A percentile compares a stretch with the other conserved stretches of the same genome.
These are phyloP conservation scores for Alternaria angustiovoidea DNA, from an alignment of 2,329 filamentous ascomycete genomes.

Conservation along the genomic window DNA sequence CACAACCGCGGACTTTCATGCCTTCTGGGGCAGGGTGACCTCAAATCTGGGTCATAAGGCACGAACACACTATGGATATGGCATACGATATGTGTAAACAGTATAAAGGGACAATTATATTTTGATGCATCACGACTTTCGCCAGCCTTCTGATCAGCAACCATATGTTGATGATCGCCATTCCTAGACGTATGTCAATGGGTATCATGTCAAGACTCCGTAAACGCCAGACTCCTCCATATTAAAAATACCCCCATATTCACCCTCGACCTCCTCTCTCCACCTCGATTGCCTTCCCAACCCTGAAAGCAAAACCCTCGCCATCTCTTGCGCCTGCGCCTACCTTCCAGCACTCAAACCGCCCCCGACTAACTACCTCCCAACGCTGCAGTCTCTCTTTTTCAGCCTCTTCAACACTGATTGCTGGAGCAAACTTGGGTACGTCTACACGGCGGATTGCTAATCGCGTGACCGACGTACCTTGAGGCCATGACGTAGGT, in stretches of 20 bases:
- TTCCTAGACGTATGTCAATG: neutral
- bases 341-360: slow-evolving; percentile 48
- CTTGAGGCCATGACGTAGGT: slow-evolving; percentile 43
- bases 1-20: neutral
- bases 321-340: slow-evolving; percentile 19
- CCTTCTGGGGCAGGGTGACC: neutral
- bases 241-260: neutral
- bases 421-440: slow-evolving; percentile 46
- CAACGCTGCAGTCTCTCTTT: slow-evolving; percentile 46
- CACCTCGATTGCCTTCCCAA: slow-evolving; percentile 27
- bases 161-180: neutral
- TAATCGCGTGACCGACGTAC: slow-evolving; percentile 41
- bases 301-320: slow-evolving; percentile 41
- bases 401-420: slow-evolving; percentile 51
- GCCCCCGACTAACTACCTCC: slow-evolving; percentile 47
- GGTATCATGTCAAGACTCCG: neutral
- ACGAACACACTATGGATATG: neutral
- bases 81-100: neutral
- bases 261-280: slow-evolving; percentile 11
- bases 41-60: neutral
- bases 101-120: neutral
- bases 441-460: slow-evolving; percentile 46
- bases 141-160: neutral
- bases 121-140: neutral
- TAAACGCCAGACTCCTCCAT: neutral